Percentiles rank a stretch among this genome's conserved stretches.
phyloP scores from a whole-genome alignment of 305 asterid species.

The Fraxinus baroniana region DNA sequence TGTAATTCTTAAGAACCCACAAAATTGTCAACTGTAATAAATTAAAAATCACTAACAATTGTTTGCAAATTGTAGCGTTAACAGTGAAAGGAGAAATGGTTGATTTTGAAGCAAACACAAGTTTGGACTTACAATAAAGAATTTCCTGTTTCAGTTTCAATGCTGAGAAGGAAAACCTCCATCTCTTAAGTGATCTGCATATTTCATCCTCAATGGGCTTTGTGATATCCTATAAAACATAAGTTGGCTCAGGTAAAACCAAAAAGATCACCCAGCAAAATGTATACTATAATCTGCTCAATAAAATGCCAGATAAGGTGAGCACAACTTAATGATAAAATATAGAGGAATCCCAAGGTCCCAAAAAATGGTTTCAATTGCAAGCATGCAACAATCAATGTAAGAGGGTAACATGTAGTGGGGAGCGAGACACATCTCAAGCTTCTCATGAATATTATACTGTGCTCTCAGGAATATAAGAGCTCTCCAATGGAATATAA shows the following conservation, averaged over 20 bases:
- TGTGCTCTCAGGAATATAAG: not conserved
- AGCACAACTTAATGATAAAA: not conserved
- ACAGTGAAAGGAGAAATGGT: not conserved
- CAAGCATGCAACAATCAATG: not conserved
- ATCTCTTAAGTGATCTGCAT: slow-evolving; percentile 67
- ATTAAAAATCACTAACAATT: not conserved
- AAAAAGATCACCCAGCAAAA: not conserved
- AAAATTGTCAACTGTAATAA: not conserved
- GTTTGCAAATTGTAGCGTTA: not conserved
- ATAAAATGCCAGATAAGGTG: slow-evolving; percentile 1
- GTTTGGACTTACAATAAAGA: slow-evolving; percentile 63
- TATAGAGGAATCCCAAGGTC: not conserved
- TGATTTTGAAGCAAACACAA: not conserved
- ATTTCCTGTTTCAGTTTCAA: slow-evolving; percentile 86
- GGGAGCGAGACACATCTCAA: not conserved
- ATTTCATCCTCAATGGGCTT: slow-evolving; percentile 79
- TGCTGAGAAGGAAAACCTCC: slow-evolving; percentile 86
- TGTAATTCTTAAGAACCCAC: not conserved
- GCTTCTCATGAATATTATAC: not conserved
- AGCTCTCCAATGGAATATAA: not conserved
- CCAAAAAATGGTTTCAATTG: not conserved
- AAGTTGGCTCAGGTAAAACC: not conserved
- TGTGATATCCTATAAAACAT: slow-evolving; percentile 72
- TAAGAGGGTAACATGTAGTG: not conserved
- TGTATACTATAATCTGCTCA: not conserved